Percentiles rank a stretch among this genome's conserved stretches.
Conservation (phyloP, 78 protist species). For the Chrysochromulina tobinii region DNA sequence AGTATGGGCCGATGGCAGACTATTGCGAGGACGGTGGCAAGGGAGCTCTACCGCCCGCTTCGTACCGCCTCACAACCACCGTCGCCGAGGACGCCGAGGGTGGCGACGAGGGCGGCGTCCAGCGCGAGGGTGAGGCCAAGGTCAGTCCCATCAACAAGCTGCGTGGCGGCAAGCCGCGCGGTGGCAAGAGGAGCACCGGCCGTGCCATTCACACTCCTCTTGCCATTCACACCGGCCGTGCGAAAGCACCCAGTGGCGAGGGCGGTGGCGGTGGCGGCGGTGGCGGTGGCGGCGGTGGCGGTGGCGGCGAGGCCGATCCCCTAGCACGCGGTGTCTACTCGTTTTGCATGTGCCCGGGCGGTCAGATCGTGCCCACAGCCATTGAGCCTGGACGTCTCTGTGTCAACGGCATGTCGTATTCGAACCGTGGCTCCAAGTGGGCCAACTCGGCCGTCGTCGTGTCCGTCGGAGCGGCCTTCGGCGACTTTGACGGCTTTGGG, state of each 20-base stretch:
- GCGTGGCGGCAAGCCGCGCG: too few species aligned
- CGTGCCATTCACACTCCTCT: too few species aligned
- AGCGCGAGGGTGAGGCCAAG: neutral
- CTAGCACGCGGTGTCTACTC: neutral
- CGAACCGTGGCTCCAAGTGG: neutral
- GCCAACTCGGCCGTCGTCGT: constrained; percentile 28
- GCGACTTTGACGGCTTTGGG: neutral
- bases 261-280: too few species aligned
- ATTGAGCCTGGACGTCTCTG: neutral
- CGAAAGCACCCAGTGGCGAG: too few species aligned
- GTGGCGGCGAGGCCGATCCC: neutral
- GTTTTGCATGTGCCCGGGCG: constrained; percentile 49
- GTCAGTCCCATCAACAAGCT: too few species aligned
- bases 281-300: neutral
- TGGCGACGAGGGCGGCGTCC: neutral
- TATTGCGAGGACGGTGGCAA: neutral
- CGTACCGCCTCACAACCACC: neutral
- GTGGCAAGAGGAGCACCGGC: too few species aligned
- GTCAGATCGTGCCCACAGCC: constrained; percentile 1
- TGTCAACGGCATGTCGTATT: constrained; percentile 30
- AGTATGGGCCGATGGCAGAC: neutral
- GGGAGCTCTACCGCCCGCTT: neutral
- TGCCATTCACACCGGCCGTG: too few species aligned
- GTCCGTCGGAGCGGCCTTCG: neutral
- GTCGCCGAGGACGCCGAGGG: neutral